Evolutionary conservation across 2,329 filamentous ascomycete genomes (phyloP), one percentile per base, ranked within the genome.

Genomic region (Stagonosporopsis rhizophila): DNA sequence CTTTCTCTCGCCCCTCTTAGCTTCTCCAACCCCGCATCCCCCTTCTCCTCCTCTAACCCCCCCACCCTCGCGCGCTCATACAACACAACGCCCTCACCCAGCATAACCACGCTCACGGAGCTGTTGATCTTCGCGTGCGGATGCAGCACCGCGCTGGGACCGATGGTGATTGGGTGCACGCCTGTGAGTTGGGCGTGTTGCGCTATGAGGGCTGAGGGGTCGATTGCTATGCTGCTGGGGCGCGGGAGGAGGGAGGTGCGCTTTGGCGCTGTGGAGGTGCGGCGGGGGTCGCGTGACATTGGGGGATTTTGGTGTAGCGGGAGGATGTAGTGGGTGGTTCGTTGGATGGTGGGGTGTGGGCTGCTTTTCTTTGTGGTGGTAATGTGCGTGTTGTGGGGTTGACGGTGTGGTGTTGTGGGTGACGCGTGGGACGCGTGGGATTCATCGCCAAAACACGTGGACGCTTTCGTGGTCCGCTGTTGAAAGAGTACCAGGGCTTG

Each of bases 91-190:
- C 77, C 76, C 39, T 75, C 73, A 0, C 78, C 79, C 7, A 82
- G 69, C 17, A 73, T 72, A 1, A 82, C 77, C 1, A 75, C 73
- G n/a, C 77, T 78, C 17, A 73, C 51, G 1, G 74, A 70, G 35
- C 79, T 78, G 34, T 71, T 74, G 27, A 82, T 71, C 46, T 70
- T 87, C 15, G 88, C 86, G 44, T 93, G 90, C 1, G 95, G 93
- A 69, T 98, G 94, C n/a, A 99, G 79, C 6, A 97, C 85, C 3
- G 87, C 88, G 69, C 92, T 88, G 22, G 90, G 83, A 53, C 88
- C 88, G 60, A 98, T 87, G 40, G 86, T 88, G 61, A 99, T 91
- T 1, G 87, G 88, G 72, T 96, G 85, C 2, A 85, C 87, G 61
- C 95, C 95, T n/a, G 77, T 85, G 17, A 82, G 68, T 32, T 77